Conservation (phyloP, 2,329 filamentous ascomycete species). For the Pezizomycotina sp. region DNA sequence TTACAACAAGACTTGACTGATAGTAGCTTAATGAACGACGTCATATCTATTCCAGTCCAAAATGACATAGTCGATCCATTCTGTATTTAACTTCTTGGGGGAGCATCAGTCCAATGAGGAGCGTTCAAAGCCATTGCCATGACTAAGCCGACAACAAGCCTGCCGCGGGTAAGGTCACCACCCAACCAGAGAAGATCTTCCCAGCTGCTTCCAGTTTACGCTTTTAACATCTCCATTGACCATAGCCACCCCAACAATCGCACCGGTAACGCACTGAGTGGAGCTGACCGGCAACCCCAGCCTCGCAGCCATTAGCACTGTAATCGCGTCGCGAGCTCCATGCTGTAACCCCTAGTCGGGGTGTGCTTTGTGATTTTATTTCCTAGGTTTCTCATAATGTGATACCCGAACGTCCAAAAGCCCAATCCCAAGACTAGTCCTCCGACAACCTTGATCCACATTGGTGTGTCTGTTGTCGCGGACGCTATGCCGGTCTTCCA, state of each 20-base stretch:
- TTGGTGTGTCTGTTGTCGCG: conserved; percentile 37
- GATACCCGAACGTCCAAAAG: conserved; percentile 46
- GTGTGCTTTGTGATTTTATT: conserved; percentile 48
- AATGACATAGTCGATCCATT: too few relatives aligned
- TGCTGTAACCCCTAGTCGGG: conserved; percentile 42
- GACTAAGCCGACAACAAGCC: conserved; percentile 43
- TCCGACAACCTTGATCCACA: conserved; percentile 44
- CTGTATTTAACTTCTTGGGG: too few relatives aligned
- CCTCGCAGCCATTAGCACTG: conserved; percentile 47
- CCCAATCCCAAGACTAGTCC: conserved; percentile 39
- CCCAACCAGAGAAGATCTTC: conserved; percentile 43
- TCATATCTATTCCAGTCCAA: too few relatives aligned
- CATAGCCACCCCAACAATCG: conserved; percentile 46
- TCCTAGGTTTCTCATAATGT: conserved; percentile 47
- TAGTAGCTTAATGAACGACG: too few relatives aligned
- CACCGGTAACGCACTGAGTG: conserved; percentile 47
- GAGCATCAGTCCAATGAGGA: too few relatives aligned
- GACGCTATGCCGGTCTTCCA: conserved; percentile 37
- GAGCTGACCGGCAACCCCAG: conserved; percentile 47
- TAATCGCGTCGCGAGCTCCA: conserved; percentile 45
- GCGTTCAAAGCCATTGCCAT: conserved; percentile 49
- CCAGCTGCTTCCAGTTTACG: conserved; percentile 48
- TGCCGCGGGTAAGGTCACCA: conserved; percentile 42
- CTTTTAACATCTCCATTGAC: conserved; percentile 42
- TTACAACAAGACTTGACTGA: too few relatives aligned